Base-by-base conservation (phyloP, 1,284 basidiomycete species). In the Vanrija sp. region DNA sequence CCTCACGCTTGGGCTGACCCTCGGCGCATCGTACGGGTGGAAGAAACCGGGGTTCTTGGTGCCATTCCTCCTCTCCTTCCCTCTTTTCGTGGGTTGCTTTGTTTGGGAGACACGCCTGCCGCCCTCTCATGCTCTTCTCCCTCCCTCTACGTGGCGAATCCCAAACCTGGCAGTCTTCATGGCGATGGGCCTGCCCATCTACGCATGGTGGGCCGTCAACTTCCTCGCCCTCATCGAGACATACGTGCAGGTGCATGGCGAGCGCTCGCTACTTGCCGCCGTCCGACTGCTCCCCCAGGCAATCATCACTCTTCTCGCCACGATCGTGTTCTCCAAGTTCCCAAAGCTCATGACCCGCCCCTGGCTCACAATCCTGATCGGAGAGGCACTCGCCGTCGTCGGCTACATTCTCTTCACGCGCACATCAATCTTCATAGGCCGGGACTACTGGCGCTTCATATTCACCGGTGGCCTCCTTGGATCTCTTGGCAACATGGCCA, bases 1-100 rank as follows among this genome's bases (percentile, higher is more conserved):
- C 8, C 62, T 76, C 52, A 73, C 71, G 51, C 71, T 74, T 46
- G 68, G 68, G 40, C 64, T 76, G 5, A 76, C 74, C 9, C 62
- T 72, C 21, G 73, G 72, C 43, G 69, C 72, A 1, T 61, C 64
- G 1, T 64, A 69, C 58, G 74, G 69, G 5, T 76, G 62, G 60
- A 65, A 61, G 46, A 74, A 52, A 16, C 61, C 72, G 2, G 50
- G 57, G 6, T 76, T 76, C 69, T 64, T 76, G 54, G 72, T 67
- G 0, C 74, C 74, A 6, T 71, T 76, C 63, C 58, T 77, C 18
- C 61, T 75, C 21, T 63, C 66, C 5, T 66, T 58, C 50, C 55
- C 67, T 19, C 50, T 75, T 45, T 72, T 69, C 44, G 53, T 67
- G 21, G 54, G 57, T 38, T 69, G 65, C 55, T 69, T 69, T 56